Evolutionary conservation across 163 green algal species (phyloP).

Genomic region (Smithsoniella earleae): DNA sequence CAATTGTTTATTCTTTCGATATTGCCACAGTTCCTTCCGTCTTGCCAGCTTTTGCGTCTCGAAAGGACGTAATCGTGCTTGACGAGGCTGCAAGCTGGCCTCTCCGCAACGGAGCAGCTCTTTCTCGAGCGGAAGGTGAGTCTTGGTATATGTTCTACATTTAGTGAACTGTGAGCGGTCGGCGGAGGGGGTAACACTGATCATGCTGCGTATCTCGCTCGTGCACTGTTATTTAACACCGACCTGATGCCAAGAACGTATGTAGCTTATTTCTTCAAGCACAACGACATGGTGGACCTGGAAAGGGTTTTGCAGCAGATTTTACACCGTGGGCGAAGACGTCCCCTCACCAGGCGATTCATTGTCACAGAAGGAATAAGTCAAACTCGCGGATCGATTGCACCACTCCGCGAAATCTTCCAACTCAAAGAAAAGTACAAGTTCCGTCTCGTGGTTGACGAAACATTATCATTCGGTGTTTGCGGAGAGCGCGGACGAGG

Average conservation of each 20-base stretch:
- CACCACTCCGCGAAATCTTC: constrained; percentile 64
- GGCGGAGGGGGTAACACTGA: too few relatives aligned
- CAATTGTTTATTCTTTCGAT: constrained; percentile 97
- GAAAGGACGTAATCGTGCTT: constrained; percentile 79
- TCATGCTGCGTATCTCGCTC: too few relatives aligned
- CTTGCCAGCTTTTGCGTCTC: constrained; percentile 87
- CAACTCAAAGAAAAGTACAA: constrained; percentile 68
- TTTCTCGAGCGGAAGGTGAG: background rate
- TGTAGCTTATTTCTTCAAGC: constrained; percentile 61
- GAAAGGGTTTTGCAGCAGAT: constrained; percentile 60
- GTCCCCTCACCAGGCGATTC: constrained; percentile 77
- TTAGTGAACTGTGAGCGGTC: too few relatives aligned
- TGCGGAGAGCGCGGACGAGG: constrained; percentile 76
- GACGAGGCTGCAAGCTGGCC: constrained; percentile 50
- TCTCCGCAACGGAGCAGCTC: constrained; percentile 19
- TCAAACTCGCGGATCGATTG: constrained; percentile 69
- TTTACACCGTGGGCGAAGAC: constrained; percentile 44
- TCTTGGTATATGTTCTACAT: too few relatives aligned
- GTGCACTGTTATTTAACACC: too few relatives aligned
- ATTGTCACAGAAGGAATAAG: constrained; percentile 94
- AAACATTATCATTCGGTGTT: constrained; percentile 80
- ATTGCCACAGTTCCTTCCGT: constrained; percentile 79
- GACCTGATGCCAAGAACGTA: too few relatives aligned
- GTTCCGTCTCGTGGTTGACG: constrained; percentile 88
- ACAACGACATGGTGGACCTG: constrained; percentile 90